Evolutionary conservation across 371 early-diverging fungal species (phyloP), one percentile per base, ranked within the genome.

Genomic region (Dichotomocladium elegans): DNA sequence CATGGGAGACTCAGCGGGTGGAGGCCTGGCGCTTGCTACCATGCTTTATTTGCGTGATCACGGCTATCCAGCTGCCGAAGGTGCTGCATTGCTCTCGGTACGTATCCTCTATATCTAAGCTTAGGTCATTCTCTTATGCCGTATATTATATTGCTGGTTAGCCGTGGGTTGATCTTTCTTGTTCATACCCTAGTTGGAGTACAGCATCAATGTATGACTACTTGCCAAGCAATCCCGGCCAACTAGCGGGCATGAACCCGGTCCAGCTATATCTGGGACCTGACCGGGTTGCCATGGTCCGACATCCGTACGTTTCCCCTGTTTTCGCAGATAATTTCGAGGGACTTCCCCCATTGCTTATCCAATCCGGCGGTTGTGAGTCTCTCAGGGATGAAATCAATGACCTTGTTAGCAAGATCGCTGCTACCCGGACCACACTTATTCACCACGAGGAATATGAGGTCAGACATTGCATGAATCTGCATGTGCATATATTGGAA

Each of bases 1-100:
- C 31, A 77, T 83, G 72, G 93, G 94, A 1, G 93, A 92, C 57
- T 86, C 87, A 19, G 92, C 93, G n/a, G 25, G 92, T 26, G 87
- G 89, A 19, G 80, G 84, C 11, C 72, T 61, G 43, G 68, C 60
- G 21, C 63, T 66, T 57, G 74, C 62, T 30, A 78, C 68, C 57
- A 72, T 80, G 64, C 61, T 65, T 47, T 77, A 66, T 53, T 66
- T 75, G 60, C 70, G 68, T 53, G 81, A 81, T 53, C 77, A 79
- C 51, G 69, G 66, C 7, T 47, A 79, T 34, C 76, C 79, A 9
- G 53, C 60, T 22, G 73, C 74, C 3, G 78, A 63, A 48, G 79
- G 77, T 10, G 68, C 66, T 22, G 58, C 55, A 7, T 41, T 74
- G 8, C 28, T 72, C 21, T 61, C 72, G 41, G 61, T 74, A 74